These are phyloP conservation scores for Debaryomyces prosopidis DNA, from an alignment of 805 yeast species.

Conservation along the genomic window DNA sequence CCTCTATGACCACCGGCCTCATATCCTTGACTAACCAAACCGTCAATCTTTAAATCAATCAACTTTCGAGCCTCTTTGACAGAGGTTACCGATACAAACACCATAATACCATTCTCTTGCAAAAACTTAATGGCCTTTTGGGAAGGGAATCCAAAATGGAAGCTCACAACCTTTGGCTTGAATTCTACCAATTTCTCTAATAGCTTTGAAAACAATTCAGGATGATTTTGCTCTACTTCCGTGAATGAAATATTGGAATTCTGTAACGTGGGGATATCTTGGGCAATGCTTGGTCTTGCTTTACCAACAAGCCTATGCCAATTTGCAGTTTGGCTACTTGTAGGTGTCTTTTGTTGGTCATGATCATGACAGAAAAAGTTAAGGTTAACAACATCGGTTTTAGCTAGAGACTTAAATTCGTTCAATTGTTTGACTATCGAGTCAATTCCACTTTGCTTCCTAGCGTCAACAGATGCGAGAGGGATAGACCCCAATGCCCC, in stretches of 20 bases:
- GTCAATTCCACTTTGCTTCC: slow-evolving; percentile 13
- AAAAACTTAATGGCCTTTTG: slow-evolving; percentile 27
- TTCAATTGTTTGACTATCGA: slow-evolving; percentile 11
- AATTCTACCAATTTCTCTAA: slow-evolving; percentile 14
- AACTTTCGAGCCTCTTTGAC: slow-evolving; percentile 40
- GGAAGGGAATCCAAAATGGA: slow-evolving; percentile 54
- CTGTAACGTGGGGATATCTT: slow-evolving; percentile 10
- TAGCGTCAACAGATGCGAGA: slow-evolving; percentile 32
- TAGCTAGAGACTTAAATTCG: slow-evolving; percentile 14
- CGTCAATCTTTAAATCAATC: slow-evolving; percentile 41
- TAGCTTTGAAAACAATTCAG: slow-evolving; percentile 10
- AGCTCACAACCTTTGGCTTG: slow-evolving; percentile 49
- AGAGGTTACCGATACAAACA: slow-evolving; percentile 50
- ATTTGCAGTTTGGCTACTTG: slow-evolving; percentile 16
- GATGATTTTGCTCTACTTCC: slow-evolving; percentile 24
- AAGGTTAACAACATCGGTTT: slow-evolving; percentile 32
- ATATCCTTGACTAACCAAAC: slow-evolving; percentile 53
- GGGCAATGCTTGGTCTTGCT: slow-evolving; percentile 1
- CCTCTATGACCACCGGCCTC: slow-evolving; percentile 73
- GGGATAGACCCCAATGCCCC: slow-evolving; percentile 58
- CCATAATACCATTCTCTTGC: slow-evolving; percentile 36
- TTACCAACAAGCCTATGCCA: slow-evolving; percentile 20
- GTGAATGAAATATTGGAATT: slow-evolving; percentile 29
- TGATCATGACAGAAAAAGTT: slow-evolving; percentile 49
- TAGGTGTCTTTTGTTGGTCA: slow-evolving; percentile 12